These are phyloP conservation scores for Cyclotella choctawhatcheeana DNA, from an alignment of 108 stramenopile species.

Conservation along the genomic window DNA sequence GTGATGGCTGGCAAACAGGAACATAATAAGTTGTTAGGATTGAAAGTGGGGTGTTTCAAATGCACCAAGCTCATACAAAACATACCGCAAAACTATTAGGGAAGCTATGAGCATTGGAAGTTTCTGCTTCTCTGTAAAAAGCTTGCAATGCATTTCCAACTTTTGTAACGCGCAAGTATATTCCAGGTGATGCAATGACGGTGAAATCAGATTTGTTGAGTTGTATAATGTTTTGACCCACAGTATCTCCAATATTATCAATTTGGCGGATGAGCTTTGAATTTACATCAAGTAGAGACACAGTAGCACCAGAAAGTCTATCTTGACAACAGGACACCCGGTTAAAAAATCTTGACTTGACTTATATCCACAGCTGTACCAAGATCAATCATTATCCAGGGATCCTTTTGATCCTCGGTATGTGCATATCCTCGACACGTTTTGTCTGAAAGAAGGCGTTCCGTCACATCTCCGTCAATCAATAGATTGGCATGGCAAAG, in stretches of 20 bases:
- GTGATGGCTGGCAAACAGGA: too few species aligned
- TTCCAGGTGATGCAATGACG: slow-evolving; percentile 5
- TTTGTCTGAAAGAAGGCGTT: not conserved
- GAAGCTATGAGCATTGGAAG: too few species aligned
- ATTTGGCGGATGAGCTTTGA: not conserved
- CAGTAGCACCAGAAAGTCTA: not conserved
- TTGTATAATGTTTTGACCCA: not conserved
- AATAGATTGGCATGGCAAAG: not conserved
- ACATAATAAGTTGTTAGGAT: too few species aligned
- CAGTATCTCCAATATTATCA: slow-evolving; percentile 7
- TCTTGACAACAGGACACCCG: not conserved
- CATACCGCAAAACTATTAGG: too few species aligned
- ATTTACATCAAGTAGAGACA: slow-evolving; percentile 5
- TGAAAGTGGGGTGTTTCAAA: too few species aligned
- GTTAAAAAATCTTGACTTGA: not conserved
- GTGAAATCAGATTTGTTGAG: not conserved
- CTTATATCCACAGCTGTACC: not conserved
- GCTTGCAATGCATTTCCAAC: slow-evolving; percentile 34
- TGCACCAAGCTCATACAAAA: too few species aligned
- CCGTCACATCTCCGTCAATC: not conserved
- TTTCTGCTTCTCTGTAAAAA: slow-evolving; percentile 29
- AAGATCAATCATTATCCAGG: slow-evolving; percentile 6
- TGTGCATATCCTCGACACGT: not conserved
- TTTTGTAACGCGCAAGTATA: slow-evolving; percentile 41
- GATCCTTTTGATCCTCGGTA: not conserved